A percentile compares a stretch with the other conserved stretches of the same genome.
Conservation (phyloP, 1,284 basidiomycete species). For the Ustilago loliicola region DNA sequence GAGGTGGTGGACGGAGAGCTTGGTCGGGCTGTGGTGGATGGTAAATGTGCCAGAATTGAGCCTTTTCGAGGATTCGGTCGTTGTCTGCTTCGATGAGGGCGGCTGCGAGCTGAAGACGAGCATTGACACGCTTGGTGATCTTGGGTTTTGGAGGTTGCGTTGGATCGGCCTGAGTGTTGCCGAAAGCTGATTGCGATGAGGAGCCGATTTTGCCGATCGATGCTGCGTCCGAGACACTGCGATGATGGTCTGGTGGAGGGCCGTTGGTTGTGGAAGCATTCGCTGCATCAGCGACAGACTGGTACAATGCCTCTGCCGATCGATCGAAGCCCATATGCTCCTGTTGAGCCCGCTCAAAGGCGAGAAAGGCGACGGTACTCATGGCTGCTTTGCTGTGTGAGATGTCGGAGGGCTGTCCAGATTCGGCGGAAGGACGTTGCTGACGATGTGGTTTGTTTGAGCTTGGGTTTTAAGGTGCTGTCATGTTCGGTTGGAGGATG, state of each 20-base stretch:
- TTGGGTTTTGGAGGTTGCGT: conserved; percentile 31
- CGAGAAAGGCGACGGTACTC: conserved; percentile 46
- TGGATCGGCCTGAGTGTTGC: conserved; percentile 2
- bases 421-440: background rate
- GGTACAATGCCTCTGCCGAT: conserved; percentile 39
- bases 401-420: background rate
- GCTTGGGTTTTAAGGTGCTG: background rate
- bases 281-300: conserved; percentile 27
- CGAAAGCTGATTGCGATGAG: background rate
- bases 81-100: conserved; percentile 70
- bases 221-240: conserved; percentile 7
- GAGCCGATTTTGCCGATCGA: conserved; percentile 4
- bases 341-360: conserved; percentile 44
- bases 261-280: conserved; percentile 12
- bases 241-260: background rate
- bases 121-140: conserved; percentile 60
- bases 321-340: conserved; percentile 38
- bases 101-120: conserved; percentile 65
- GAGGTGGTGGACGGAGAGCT: conserved; percentile 39
- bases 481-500: conserved; percentile 14
- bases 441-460: background rate
- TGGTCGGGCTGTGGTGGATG: conserved; percentile 37
- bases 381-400: conserved; percentile 8
- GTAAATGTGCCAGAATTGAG: conserved; percentile 48
- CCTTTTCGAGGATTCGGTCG: conserved; percentile 56